A percentile compares a stretch with the other conserved stretches of the same genome.
phyloP scores from a whole-genome alignment of 1,139 yeast species.

The Scheffersomyces stambukii region DNA sequence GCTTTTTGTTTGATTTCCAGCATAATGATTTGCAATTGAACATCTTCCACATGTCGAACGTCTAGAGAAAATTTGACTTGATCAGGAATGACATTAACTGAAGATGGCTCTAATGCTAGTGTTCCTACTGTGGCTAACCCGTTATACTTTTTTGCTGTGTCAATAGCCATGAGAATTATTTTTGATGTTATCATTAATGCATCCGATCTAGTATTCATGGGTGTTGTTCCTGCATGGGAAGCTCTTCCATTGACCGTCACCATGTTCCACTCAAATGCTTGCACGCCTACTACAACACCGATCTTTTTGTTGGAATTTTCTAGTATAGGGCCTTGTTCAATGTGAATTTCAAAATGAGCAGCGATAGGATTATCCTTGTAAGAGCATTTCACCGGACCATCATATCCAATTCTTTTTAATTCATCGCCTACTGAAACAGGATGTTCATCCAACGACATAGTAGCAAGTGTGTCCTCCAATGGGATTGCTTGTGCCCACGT shows the following conservation, averaged over 20 bases:
- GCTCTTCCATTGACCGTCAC: conserved; percentile 56
- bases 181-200: conserved; percentile 56
- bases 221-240: conserved; percentile 74
- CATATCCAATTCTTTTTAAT: conserved; percentile 57
- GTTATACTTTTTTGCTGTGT: conserved; percentile 46
- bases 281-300: conserved; percentile 66
- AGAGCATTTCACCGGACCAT: conserved; percentile 47
- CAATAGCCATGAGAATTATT: conserved; percentile 53
- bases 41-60: conserved; percentile 53
- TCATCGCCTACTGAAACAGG: conserved; percentile 54
- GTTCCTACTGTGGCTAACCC: conserved; percentile 63
- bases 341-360: conserved; percentile 71
- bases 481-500: conserved; percentile 58
- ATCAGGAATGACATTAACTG: conserved; percentile 66
- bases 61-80: conserved; percentile 55
- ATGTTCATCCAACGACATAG: conserved; percentile 49
- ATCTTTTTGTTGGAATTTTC: conserved; percentile 52
- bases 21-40: conserved; percentile 33
- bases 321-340: conserved; percentile 72
- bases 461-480: conserved; percentile 44
- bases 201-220: conserved; percentile 59
- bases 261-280: conserved; percentile 62
- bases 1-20: conserved; percentile 37
- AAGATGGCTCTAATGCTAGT: conserved; percentile 51
- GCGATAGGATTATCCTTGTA: conserved; percentile 52